Evolutionary conservation across 73 alveolate species (phyloP).

Genomic region (Paramecium primaurelia): DNA sequence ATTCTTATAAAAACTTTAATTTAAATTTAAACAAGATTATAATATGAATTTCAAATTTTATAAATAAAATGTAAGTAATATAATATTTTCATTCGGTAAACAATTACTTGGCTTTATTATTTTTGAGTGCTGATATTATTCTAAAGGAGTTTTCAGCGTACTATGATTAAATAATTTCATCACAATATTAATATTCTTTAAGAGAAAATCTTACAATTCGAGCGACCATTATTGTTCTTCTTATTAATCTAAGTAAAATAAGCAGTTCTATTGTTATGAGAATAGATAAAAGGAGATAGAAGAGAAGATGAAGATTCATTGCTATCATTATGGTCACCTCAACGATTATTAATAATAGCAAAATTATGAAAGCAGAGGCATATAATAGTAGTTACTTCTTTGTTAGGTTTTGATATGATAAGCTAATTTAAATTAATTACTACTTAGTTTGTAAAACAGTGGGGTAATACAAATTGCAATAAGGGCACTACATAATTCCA

Average conservation of each 20-base stretch:
- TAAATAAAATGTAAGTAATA: background rate
- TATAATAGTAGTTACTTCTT: background rate
- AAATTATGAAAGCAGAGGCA: background rate
- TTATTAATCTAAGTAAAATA: background rate
- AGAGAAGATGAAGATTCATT: background rate
- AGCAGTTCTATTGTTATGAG: background rate
- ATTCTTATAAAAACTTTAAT: no score
- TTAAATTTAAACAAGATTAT: background rate
- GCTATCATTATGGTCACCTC: background rate
- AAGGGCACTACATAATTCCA: background rate
- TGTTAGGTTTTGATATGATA: background rate
- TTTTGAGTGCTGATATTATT: background rate
- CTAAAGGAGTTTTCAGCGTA: background rate
- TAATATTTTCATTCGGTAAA: background rate
- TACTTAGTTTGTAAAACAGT: background rate
- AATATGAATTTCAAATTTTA: background rate
- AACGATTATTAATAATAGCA: background rate
- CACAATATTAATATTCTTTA: background rate
- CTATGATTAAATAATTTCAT: background rate
- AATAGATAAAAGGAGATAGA: background rate
- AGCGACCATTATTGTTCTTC: background rate
- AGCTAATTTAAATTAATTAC: background rate
- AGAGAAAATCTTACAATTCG: background rate
- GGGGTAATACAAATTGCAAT: background rate
- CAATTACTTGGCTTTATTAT: background rate